Base-by-base conservation (phyloP, 2,329 filamentous ascomycete genomes). In the Neophaeococcomyces mojaviensis region DNA sequence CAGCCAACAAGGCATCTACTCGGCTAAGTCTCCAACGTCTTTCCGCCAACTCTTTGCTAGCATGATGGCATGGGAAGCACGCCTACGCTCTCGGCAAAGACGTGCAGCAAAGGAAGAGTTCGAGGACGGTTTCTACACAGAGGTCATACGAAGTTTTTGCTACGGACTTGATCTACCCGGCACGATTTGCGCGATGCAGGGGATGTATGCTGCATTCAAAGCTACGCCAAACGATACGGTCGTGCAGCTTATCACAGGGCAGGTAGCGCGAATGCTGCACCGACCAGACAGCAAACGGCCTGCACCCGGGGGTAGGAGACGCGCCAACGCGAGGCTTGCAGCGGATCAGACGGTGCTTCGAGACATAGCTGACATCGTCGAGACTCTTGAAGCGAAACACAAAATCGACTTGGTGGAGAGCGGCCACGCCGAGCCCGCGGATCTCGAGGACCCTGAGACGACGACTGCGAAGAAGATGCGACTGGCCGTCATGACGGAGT, bases 141-240 rank as follows among this genome's bases (percentile, higher is more conserved):
- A 70, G 47, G 72, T 78, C 38, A 66, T 76, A 22, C 64, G 70
- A 26, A 71, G 68, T 53, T 75, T 77, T 57, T 73, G 70, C 49
- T 59, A 74, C 6, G 66, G 64, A 1, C 64, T 70, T 39, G 74
- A 78, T 51, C 61, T 71, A 12, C 52, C 65, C 2, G 74, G 72
- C 26, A 71, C 68, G 3, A 61, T 76, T 18, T 68, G 76, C 26
- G 72, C 72, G 1, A 59, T 78, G 10, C 63, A 68, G 43, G 67
- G 68, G 1, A 56, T 77, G 57, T 63, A 64, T 39, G 52, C 64
- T 15, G 53, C 57, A 4, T 77, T 76, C 46, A 61, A 63, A 26
- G 63, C 68, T 41, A 65, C 64, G 40, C 74, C 74, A 0, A 68
- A 69, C 45, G 63, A 69, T 41, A 61, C 63, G 18, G 74, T 71